These are phyloP conservation scores for Umbelopsis sp. DNA, from an alignment of 371 early-diverging fungal species.

Conservation along the genomic window DNA sequence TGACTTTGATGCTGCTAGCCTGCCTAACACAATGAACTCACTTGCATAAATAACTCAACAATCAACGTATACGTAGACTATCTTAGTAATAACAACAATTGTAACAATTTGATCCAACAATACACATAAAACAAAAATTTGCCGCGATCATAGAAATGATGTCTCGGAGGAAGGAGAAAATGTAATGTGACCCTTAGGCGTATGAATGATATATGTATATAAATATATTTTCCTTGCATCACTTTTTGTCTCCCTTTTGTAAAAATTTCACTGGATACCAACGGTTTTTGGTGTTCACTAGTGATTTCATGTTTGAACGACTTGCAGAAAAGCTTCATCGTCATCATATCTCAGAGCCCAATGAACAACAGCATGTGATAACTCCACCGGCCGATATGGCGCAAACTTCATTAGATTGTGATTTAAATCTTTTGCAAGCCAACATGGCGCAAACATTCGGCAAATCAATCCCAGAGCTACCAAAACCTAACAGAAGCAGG, in stretches of 20 bases:
- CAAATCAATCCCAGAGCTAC: neutral
- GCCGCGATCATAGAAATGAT: no score
- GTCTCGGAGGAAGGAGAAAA: neutral
- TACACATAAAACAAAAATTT: no score
- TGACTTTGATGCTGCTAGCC: constrained; percentile 47
- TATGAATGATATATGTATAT: no score
- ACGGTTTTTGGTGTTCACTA: neutral
- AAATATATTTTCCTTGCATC: no score
- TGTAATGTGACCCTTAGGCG: neutral
- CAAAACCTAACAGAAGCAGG: neutral
- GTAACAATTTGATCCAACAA: neutral
- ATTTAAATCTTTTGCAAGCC: no score
- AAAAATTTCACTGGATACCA: no score
- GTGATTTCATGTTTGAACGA: neutral
- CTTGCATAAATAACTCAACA: neutral
- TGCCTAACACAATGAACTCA: constrained; percentile 6
- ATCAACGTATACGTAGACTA: neutral
- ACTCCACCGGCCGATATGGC: no score
- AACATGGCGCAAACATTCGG: no score
- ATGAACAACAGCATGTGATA: no score
- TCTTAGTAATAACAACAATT: neutral
- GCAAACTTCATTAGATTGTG: no score
- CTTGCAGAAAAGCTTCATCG: neutral
- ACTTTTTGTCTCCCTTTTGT: neutral
- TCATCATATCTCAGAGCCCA: no score